Conservation (phyloP, 2,329 filamentous ascomycete genomes). For the Ceratocystis lukuohia region DNA sequence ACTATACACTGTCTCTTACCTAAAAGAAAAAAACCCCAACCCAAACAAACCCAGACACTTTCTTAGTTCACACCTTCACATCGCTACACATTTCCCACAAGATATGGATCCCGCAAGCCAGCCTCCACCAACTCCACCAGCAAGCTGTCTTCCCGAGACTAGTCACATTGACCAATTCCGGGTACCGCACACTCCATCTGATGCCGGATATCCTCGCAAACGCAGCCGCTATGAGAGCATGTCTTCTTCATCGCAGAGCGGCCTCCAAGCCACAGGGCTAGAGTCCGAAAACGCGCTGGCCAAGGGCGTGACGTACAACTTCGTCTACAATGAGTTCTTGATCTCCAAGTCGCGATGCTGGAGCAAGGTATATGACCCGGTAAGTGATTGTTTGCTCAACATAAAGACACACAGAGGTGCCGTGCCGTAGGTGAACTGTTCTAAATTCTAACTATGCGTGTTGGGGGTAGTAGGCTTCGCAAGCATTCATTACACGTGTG, state of each 20-base stretch:
- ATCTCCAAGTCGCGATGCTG: slow-evolving; percentile 20
- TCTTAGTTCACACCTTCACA: not conserved
- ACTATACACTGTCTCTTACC: not conserved
- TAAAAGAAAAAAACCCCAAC: no score
- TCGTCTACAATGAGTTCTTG: slow-evolving; percentile 21
- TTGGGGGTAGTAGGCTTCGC: slow-evolving; percentile 18
- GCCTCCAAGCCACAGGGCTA: not conserved
- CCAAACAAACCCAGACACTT: not conserved
- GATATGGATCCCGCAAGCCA: not conserved
- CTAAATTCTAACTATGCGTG: not conserved
- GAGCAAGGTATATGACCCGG: slow-evolving; percentile 21
- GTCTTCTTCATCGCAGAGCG: slow-evolving; percentile 3
- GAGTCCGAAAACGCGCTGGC: not conserved
- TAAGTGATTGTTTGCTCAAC: not conserved
- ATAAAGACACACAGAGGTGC: not conserved
- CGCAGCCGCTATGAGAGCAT: slow-evolving; percentile 10
- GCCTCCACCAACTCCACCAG: not conserved
- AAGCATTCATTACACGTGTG: slow-evolving; percentile 22
- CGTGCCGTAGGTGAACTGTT: not conserved
- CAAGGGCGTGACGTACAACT: slow-evolving; percentile 19
- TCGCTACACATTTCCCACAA: no score
- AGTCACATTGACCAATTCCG: not conserved
- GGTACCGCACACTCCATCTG: slow-evolving; percentile 1
- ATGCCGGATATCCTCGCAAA: slow-evolving; percentile 7
- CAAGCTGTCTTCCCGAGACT: not conserved